These are phyloP conservation scores for Dentipellis sp. DNA, from an alignment of 768 basidiomycete genomes.

Conservation along the genomic window DNA sequence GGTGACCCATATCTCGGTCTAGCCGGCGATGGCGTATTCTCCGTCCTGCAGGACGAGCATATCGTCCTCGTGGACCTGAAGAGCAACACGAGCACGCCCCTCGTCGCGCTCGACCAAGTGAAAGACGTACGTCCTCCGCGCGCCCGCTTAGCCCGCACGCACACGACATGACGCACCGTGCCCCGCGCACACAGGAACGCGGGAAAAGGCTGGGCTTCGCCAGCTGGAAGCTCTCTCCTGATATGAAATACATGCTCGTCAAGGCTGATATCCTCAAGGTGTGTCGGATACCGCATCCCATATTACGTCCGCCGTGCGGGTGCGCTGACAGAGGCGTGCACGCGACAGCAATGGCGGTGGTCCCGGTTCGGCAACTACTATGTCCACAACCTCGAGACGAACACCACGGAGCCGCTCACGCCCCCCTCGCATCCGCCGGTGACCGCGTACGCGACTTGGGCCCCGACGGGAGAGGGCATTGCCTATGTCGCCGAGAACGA, in stretches of 20 bases:
- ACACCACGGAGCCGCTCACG: constrained; percentile 61
- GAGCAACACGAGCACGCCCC: constrained; percentile 52
- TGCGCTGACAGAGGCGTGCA: neutral
- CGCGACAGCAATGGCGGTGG: constrained; percentile 81
- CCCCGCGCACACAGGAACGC: constrained; percentile 33
- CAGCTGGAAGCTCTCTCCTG: constrained; percentile 79
- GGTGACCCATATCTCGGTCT: neutral
- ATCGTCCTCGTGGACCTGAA: constrained; percentile 80
- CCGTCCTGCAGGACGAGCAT: constrained; percentile 44
- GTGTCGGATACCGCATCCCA: constrained; percentile 5
- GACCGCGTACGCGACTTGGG: constrained; percentile 80
- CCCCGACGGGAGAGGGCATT: constrained; percentile 75
- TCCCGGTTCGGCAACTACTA: constrained; percentile 91
- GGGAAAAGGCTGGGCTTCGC: constrained; percentile 42
- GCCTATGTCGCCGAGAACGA: constrained; percentile 86
- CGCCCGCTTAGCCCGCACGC: neutral
- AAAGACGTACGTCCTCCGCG: constrained; percentile 44
- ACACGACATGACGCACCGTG: too few species aligned
- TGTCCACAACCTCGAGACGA: constrained; percentile 69
- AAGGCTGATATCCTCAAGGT: constrained; percentile 72
- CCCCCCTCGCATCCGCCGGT: constrained; percentile 60
- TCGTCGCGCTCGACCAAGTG: constrained; percentile 52
- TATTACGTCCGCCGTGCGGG: neutral
- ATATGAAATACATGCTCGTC: constrained; percentile 84
- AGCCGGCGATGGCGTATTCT: constrained; percentile 96